These are phyloP conservation scores for Paramecium sexaurelia DNA, from an alignment of 73 alveolate species.

Conservation along the genomic window DNA sequence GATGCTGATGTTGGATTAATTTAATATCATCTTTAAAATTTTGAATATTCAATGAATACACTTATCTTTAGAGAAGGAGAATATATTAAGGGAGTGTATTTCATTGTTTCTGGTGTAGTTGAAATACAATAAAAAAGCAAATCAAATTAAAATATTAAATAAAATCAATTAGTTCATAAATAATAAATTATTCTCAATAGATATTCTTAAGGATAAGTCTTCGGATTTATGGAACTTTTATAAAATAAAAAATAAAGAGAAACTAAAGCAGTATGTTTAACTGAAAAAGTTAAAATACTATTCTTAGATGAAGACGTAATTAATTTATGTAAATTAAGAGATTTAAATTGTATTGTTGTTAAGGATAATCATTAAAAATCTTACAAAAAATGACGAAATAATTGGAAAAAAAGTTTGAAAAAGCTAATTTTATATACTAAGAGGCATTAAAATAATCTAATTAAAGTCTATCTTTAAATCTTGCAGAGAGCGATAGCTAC, in stretches of 20 bases:
- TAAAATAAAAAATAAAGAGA: not conserved
- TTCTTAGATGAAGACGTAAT: constrained; percentile 18
- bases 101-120: not conserved
- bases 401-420: not conserved
- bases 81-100: constrained; percentile 7
- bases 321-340: not conserved
- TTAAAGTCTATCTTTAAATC: not conserved
- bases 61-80: constrained; percentile 32
- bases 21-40: not conserved
- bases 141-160: not conserved
- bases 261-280: constrained; percentile 16
- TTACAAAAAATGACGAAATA: not conserved
- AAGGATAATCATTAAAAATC: not conserved
- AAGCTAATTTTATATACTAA: not conserved
- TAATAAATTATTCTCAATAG: not conserved
- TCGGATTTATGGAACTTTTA: not conserved
- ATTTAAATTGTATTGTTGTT: constrained; percentile 37
- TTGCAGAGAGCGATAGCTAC: not conserved
- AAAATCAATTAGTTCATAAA: not conserved
- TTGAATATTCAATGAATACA: constrained; percentile 43
- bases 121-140: not conserved
- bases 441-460: not conserved
- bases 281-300: constrained; percentile 19
- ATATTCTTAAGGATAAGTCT: not conserved
- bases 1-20: constrained; percentile 30